Conservation (phyloP, 176 grass and related monocot species). For the Avena insularis region DNA sequence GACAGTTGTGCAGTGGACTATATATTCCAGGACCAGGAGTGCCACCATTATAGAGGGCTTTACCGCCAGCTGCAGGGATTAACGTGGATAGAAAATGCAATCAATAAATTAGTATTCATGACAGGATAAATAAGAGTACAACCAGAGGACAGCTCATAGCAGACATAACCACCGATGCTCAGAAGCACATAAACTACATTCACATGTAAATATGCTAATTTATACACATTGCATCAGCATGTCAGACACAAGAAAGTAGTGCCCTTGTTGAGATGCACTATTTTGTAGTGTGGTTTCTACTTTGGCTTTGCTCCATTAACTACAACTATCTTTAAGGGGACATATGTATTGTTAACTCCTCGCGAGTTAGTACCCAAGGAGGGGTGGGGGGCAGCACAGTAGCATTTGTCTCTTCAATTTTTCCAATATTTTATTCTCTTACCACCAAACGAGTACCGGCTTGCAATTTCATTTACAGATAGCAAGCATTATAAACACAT, state of each 20-base stretch:
- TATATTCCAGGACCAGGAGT: slow-evolving; percentile 30
- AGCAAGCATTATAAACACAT: neutral
- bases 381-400: neutral
- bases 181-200: slow-evolving; percentile 28
- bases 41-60: slow-evolving; percentile 30
- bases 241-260: neutral
- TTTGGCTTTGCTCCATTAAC: neutral
- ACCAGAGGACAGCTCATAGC: neutral
- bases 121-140: slow-evolving; percentile 6
- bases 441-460: neutral
- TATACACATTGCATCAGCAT: slow-evolving; percentile 4
- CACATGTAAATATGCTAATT: neutral
- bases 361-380: too few species aligned
- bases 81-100: slow-evolving; percentile 23
- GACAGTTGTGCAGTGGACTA: slow-evolving; percentile 14
- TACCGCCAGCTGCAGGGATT: slow-evolving; percentile 25
- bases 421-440: neutral
- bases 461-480: slow-evolving; percentile 5
- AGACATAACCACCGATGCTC: neutral
- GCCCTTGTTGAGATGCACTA: slow-evolving; percentile 11
- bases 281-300: neutral
- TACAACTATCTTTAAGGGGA: slow-evolving; percentile 19
- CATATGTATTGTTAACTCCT: neutral
- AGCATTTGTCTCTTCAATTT: neutral
- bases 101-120: neutral